A percentile compares a stretch with the other conserved stretches of the same genome.
Evolutionary conservation across 1,284 basidiomycete genomes (phyloP).

Genomic region (Boletus semigastroideus): DNA sequence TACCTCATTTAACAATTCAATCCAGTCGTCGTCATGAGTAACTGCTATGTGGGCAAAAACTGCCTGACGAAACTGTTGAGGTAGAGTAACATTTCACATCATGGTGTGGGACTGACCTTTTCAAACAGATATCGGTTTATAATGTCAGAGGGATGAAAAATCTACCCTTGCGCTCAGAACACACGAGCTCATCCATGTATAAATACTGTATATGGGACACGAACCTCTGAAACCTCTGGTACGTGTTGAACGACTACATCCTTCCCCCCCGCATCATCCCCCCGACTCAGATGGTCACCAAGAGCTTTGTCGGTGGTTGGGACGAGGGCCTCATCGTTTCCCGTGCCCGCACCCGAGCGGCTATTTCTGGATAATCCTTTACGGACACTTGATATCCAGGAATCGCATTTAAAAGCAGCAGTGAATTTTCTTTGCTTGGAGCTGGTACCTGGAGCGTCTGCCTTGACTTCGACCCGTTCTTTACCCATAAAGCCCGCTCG

Average conservation of each 20-base stretch:
- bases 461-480: slow-evolving; percentile 1
- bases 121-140: not conserved
- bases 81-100: not conserved
- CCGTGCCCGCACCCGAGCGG: not conserved
- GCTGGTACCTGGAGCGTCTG: not conserved
- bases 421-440: not conserved
- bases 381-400: not conserved
- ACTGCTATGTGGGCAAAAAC: not conserved
- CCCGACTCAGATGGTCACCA: not conserved
- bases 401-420: not conserved
- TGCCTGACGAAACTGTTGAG: not conserved
- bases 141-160: not conserved
- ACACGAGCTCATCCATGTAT: no score
- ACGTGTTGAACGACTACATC: not conserved
- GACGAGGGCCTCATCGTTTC: not conserved
- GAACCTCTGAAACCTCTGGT: not conserved
- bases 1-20: not conserved
- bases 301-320: not conserved
- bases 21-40: not conserved
- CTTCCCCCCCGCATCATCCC: not conserved
- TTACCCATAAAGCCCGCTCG: not conserved
- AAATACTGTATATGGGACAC: not conserved
- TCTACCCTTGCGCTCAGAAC: not conserved
- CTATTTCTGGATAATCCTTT: not conserved
- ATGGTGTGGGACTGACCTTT: not conserved